Evolutionary conservation across 108 stramenopile genomes (phyloP).

Genomic region (Pseudonitzschia pungens): DNA sequence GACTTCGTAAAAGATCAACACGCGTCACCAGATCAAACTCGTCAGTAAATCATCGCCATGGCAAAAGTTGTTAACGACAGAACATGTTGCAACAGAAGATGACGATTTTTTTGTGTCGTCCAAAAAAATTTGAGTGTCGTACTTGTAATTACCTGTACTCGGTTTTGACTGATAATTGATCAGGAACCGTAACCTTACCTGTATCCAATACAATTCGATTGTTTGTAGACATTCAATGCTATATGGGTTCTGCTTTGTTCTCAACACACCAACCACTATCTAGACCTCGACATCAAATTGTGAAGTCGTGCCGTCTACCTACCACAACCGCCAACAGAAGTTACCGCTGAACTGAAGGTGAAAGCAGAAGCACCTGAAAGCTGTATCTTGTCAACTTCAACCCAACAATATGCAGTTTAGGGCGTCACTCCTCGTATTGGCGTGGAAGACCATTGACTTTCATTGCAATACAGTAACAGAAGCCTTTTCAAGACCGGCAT

Average conservation of each 20-base stretch:
- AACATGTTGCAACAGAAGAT: not conserved
- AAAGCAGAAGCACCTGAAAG: not conserved
- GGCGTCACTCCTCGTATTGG: not conserved
- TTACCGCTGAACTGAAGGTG: not conserved
- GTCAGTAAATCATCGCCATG: not conserved
- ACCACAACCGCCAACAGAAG: not conserved
- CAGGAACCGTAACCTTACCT: no score
- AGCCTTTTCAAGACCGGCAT: conserved; percentile 2
- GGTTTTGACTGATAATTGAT: no score
- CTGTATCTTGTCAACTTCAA: not conserved
- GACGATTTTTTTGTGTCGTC: not conserved
- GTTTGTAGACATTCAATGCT: no score
- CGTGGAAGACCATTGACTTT: not conserved
- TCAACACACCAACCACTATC: no score
- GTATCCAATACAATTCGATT: no score
- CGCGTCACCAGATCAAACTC: not conserved
- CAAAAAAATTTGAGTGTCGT: not conserved
- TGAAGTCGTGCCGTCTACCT: not conserved
- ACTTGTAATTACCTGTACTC: no score
- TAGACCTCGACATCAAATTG: no score
- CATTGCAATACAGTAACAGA: not conserved
- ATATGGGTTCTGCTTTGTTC: no score
- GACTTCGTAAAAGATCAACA: no score
- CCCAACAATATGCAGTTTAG: not conserved
- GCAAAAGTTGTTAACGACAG: not conserved